Percentiles rank a stretch among this genome's conserved stretches.
phyloP scores from a whole-genome alignment of 352 stramenopile species.

The Globisporangium alternatum region DNA sequence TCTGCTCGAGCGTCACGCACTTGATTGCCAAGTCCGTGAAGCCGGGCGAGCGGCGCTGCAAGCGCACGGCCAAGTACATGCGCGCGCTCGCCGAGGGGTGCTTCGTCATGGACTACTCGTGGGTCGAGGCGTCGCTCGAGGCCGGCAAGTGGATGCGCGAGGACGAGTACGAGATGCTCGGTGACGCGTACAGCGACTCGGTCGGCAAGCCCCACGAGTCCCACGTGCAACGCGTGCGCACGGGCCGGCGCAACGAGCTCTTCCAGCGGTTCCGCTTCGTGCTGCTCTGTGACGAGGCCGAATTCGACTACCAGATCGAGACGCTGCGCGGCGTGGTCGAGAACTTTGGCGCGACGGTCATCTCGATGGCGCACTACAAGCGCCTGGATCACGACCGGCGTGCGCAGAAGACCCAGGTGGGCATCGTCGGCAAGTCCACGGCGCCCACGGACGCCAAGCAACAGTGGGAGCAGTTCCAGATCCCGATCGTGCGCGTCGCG shows the following conservation, averaged over 20 bases:
- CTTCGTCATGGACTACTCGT: slow-evolving; percentile 76
- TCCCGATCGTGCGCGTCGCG: slow-evolving; percentile 82
- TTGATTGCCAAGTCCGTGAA: slow-evolving; percentile 65
- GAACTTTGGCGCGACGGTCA: slow-evolving; percentile 64
- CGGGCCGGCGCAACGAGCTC: slow-evolving; percentile 64
- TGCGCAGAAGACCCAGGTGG: slow-evolving; percentile 42
- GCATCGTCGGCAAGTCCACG: slow-evolving; percentile 75
- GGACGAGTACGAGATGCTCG: slow-evolving; percentile 67
- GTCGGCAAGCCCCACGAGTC: slow-evolving; percentile 68
- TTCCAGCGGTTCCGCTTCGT: slow-evolving; percentile 78
- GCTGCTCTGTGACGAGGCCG: slow-evolving; percentile 55
- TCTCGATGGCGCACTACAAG: slow-evolving; percentile 28
- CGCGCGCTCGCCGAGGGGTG: slow-evolving; percentile 66
- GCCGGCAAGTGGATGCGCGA: slow-evolving; percentile 68
- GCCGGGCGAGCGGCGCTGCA: slow-evolving; percentile 44
- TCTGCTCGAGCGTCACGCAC: slow-evolving; percentile 68
- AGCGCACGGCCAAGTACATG: slow-evolving; percentile 87
- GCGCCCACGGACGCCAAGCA: slow-evolving; percentile 44
- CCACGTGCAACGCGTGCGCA: slow-evolving; percentile 43
- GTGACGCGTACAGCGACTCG: slow-evolving; percentile 77
- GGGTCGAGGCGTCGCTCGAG: slow-evolving; percentile 63
- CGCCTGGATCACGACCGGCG: slow-evolving; percentile 23
- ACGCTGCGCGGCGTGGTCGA: slow-evolving; percentile 56
- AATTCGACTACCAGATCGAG: slow-evolving; percentile 76
- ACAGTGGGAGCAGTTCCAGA: slow-evolving; percentile 64